phyloP scores from a whole-genome alignment of 257 asterid species.

The Nicotiana paniculata region DNA sequence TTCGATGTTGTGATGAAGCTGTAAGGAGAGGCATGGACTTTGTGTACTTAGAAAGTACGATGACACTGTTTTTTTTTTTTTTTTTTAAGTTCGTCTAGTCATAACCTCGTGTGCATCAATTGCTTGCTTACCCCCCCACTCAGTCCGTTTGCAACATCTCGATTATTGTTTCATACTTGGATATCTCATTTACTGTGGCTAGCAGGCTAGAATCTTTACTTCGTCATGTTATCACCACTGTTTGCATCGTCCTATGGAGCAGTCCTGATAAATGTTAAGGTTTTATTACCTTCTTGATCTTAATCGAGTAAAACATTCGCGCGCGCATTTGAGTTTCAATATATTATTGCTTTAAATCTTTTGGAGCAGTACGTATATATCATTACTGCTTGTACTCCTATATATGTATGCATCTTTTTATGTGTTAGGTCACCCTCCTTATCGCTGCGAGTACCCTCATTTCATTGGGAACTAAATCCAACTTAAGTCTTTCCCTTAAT shows the following conservation, averaged over 20 bases:
- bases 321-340: background rate
- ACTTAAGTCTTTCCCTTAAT: background rate
- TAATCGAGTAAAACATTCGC: background rate
- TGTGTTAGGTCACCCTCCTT: background rate
- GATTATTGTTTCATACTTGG: background rate
- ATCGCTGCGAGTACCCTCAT: background rate
- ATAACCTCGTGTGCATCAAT: background rate
- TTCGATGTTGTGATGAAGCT: background rate
- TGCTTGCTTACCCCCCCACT: background rate
- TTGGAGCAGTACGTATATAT: background rate
- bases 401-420: background rate
- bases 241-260: background rate
- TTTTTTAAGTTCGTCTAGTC: background rate
- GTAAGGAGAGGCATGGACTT: background rate
- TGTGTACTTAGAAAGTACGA: background rate
- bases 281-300: background rate
- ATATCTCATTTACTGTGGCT: background rate
- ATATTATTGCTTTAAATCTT: background rate
- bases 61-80: background rate
- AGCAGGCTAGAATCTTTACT: background rate
- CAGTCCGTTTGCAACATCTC: too few species aligned
- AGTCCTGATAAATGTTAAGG: background rate
- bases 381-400: background rate
- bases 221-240: background rate
- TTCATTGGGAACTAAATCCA: background rate